Conservation (phyloP, 805 yeast species). For the Barnettozyma populi region DNA sequence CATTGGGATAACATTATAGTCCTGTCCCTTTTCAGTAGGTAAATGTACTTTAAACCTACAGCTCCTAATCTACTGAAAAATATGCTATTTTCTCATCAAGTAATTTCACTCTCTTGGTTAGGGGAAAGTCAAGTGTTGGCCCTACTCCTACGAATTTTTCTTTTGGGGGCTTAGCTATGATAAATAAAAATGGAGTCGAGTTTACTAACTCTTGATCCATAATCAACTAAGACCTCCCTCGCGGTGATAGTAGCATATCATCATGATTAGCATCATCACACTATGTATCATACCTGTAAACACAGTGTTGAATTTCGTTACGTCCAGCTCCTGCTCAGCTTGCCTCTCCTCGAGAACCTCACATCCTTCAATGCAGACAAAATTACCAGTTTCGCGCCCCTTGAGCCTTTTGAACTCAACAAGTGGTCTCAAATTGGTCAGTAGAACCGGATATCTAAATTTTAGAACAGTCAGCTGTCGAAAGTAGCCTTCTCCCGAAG, state of each 20-base stretch:
- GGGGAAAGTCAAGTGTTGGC: too few species aligned
- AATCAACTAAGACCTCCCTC: too few species aligned
- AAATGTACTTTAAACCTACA: too few species aligned
- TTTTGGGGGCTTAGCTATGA: too few species aligned
- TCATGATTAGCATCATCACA: constrained; percentile 45
- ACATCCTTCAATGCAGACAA: constrained; percentile 70
- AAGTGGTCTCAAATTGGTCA: constrained; percentile 57
- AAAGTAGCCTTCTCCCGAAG: constrained; percentile 41
- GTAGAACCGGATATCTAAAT: constrained; percentile 52
- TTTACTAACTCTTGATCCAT: too few species aligned
- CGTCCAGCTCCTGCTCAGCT: constrained; percentile 56
- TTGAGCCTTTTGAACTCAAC: constrained; percentile 53
- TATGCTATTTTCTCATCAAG: too few species aligned
- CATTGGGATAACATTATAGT: too few species aligned
- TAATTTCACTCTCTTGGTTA: too few species aligned
- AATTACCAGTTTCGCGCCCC: constrained; percentile 25
- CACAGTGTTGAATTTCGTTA: constrained; percentile 48
- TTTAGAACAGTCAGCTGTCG: constrained; percentile 69
- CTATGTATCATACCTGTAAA: constrained; percentile 63
- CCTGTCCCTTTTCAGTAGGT: too few species aligned
- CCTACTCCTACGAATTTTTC: too few species aligned
- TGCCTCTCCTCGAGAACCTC: constrained; percentile 55
- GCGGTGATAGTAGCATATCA: constrained; percentile 5
- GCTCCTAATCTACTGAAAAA: too few species aligned
- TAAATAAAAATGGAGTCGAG: too few species aligned